These are phyloP conservation scores for Cystofilobasidium ferigula DNA, from an alignment of 768 basidiomycete species.

Conservation along the genomic window DNA sequence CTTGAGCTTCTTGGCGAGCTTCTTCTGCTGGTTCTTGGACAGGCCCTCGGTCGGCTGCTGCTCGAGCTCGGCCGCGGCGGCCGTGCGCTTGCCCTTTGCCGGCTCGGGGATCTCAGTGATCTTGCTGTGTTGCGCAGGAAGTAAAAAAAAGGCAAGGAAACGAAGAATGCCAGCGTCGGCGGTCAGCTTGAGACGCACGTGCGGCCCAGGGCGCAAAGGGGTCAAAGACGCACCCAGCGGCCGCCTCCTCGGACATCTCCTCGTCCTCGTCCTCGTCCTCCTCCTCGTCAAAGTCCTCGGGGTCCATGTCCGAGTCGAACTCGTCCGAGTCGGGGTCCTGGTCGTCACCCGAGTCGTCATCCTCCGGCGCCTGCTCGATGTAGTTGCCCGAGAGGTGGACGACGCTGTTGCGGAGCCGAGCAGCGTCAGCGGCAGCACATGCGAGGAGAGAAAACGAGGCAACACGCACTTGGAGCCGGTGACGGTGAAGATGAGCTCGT, in stretches of 20 bases:
- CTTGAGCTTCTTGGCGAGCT: constrained; percentile 58
- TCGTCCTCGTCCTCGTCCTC: constrained; percentile 49
- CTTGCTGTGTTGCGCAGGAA: background rate
- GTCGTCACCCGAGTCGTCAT: constrained; percentile 39
- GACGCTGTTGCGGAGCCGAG: constrained; percentile 35
- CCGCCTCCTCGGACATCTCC: constrained; percentile 33
- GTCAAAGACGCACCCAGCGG: constrained; percentile 10
- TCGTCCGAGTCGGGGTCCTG: constrained; percentile 63
- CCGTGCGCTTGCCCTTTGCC: constrained; percentile 52
- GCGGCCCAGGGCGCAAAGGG: too few species aligned
- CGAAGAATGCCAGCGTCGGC: too few species aligned
- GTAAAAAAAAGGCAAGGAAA: too few species aligned
- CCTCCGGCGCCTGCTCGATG: constrained; percentile 43
- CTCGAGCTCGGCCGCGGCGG: constrained; percentile 46
- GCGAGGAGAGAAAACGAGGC: background rate
- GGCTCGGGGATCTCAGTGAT: constrained; percentile 33
- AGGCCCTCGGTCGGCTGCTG: constrained; percentile 39
- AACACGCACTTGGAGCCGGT: constrained; percentile 63
- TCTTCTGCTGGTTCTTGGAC: constrained; percentile 54
- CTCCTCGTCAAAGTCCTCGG: constrained; percentile 27
- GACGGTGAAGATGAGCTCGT: constrained; percentile 53
- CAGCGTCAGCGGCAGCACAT: background rate
- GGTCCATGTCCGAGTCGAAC: constrained; percentile 50
- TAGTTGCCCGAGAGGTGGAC: constrained; percentile 77
- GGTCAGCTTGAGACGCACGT: too few species aligned